Base-by-base conservation (phyloP, 495 filamentous ascomycete species). In the Monascus purpureus region DNA sequence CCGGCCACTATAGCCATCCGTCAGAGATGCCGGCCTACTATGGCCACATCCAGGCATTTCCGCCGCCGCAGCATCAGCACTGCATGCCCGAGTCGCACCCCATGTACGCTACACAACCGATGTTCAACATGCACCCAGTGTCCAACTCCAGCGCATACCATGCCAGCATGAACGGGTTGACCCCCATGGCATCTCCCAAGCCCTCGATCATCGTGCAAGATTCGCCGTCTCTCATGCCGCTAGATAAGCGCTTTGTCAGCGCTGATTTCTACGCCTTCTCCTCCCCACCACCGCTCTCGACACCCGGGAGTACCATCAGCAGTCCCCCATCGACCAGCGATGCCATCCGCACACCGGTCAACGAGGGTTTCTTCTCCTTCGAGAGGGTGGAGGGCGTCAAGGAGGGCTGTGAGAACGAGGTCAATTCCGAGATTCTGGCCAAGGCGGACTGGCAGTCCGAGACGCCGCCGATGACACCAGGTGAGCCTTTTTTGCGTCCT, bases 391-490 rank as follows among this genome's bases (percentile, higher is more conserved):
- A 86, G 45, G 77, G 78, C 41, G 74, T 82, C 33, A 93, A 94
- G 66, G 72, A 83, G 42, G 77, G 73, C 16, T 82, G 82, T 42
- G 74, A 86, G 59, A 71, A 70, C 16, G 81, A 82, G 30, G 73
- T 74, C 4, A 70, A 78, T 55, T 70, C 77, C 25, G 77, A 90
- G 61, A 75, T 73, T 46, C 70, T 92, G 40, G 76, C 82, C 29
- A 70, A 67, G 41, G 67, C 77, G 42, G 81, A 88, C 37, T 92
- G 80, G 77, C 73, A 72, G 45, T 77, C 72, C 25, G 69, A 68
- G 12, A 92, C 85, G 14, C 86, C 90, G 36, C 83, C 84, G 6
- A 69, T 96, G 67, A 90, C 86, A 49, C 90, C 90, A 73, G 81
- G 87, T 95, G 79, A 57, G 84, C 77, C 41, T 27, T n/a, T n/a